Evolutionary conservation across 2,329 filamentous ascomycete genomes (phyloP), one percentile per base, ranked within the genome.

Genomic region (Hypoxylon rubiginosum): DNA sequence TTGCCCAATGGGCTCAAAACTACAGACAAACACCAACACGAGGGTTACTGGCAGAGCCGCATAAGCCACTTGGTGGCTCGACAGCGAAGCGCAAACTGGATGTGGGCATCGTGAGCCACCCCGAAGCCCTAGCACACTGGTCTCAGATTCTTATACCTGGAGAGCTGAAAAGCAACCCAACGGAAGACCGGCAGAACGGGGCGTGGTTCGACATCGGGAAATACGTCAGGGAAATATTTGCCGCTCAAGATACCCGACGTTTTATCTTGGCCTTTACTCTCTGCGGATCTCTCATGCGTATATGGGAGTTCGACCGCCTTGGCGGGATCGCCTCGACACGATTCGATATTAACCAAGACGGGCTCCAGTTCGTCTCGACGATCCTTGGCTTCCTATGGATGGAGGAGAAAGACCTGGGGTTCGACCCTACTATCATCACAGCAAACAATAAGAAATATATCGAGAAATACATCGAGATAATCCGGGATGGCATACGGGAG

Each of bases 241-340:
- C 77, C 45, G 72, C 77, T 17, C 76, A 83, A 70, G 75, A 79
- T 50, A 80, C 72, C 34, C 78, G 79, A 62, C 77, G 80, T 39
- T 85, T 84, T 65, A 78, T 83, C 56, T 72, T 84, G n/a, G 81
- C 79, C 58, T 85, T 86, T 74, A 84, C 82, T 2, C 64, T 85
- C 13, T 85, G 77, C 59, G 77, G 80, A 64, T 78, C 79, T 55
- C 61, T 81, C 7, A 82, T 85, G 78, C 77, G 80, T 50, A 64
- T 84, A 54, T 85, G 76, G 82, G 74, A 72, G 57, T 85, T 84
- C 73, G 79, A 86, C 67, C 73, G 79, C 15, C 65, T 83, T 1
- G 82, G 83, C 10, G 81, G 78, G 1, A 79, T 84, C 21, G 79
- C 78, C 54, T 85, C 82, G 7, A 67, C 76, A 15, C 73, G 74